Evolutionary conservation across 805 yeast species (phyloP).

Genomic region (Huiozyma naganishii): DNA sequence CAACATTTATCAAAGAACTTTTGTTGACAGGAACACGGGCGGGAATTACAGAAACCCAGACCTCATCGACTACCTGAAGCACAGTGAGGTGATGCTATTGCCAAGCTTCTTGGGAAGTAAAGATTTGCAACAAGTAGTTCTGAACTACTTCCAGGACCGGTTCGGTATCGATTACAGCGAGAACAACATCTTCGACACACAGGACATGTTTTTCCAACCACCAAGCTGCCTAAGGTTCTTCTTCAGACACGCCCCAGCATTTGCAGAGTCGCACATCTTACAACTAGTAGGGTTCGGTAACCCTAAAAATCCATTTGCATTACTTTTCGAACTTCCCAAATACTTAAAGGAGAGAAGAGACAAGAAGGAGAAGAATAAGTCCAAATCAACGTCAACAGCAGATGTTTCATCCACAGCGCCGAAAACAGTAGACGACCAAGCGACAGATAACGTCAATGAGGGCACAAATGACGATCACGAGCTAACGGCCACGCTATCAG

Average conservation of each 20-base stretch:
- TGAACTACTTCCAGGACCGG: slow-evolving; percentile 50
- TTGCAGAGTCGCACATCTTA: slow-evolving; percentile 65
- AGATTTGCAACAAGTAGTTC: slow-evolving; percentile 48
- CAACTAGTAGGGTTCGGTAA: slow-evolving; percentile 74
- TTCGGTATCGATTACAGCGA: slow-evolving; percentile 58
- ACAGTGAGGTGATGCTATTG: slow-evolving; percentile 55
- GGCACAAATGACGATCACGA: neutral
- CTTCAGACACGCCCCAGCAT: slow-evolving; percentile 65
- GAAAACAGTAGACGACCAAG: slow-evolving; percentile 3
- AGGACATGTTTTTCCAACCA: slow-evolving; percentile 30
- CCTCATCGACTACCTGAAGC: slow-evolving; percentile 33
- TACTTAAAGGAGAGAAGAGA: slow-evolving; percentile 62
- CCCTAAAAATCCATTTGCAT: slow-evolving; percentile 64
- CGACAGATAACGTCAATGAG: neutral
- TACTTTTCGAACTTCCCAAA: slow-evolving; percentile 59
- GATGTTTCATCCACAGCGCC: neutral
- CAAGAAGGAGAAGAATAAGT: slow-evolving; percentile 51
- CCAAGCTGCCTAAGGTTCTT: slow-evolving; percentile 43
- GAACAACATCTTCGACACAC: slow-evolving; percentile 46
- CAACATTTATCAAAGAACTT: slow-evolving; percentile 52
- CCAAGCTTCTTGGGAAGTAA: slow-evolving; percentile 45
- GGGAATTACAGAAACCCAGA: slow-evolving; percentile 23
- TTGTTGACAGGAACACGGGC: slow-evolving; percentile 27
- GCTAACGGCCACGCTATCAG: slow-evolving; percentile 1
- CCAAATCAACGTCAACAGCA: slow-evolving; percentile 8